Percentiles rank a stretch among this genome's conserved stretches.
phyloP scores from a whole-genome alignment of 495 filamentous ascomycete species.

The Viridothelium virens region DNA sequence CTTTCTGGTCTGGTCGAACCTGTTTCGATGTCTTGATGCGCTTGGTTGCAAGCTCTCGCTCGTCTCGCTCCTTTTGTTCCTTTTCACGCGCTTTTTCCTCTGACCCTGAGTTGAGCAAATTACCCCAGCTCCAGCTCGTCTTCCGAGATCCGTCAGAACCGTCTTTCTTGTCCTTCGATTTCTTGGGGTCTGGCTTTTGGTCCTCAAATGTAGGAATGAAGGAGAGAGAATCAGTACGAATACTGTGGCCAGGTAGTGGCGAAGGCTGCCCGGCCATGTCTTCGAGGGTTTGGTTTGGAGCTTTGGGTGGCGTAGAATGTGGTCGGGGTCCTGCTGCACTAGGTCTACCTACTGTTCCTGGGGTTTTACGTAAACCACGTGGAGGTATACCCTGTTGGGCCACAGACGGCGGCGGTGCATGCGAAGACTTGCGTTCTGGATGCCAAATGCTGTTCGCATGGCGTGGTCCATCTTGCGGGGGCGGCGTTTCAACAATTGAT shows the following conservation, averaged over 20 bases:
- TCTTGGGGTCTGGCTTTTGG: conserved; percentile 57
- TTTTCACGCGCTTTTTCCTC: conserved; percentile 59
- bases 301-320: conserved; percentile 12
- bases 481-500: conserved; percentile 37
- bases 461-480: conserved; percentile 17
- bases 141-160: conserved; percentile 52
- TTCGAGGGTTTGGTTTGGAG: conserved; percentile 43
- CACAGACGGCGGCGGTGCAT: conserved; percentile 19
- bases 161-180: conserved; percentile 52
- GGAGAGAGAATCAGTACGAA: conserved; percentile 68
- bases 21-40: conserved; percentile 40
- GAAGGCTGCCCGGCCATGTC: conserved; percentile 58
- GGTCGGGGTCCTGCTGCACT: background rate
- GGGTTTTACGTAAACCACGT: background rate
- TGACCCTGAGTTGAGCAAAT: conserved; percentile 43
- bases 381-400: conserved; percentile 6
- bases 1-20: conserved; percentile 39
- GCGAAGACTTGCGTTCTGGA: conserved; percentile 36
- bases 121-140: conserved; percentile 73
- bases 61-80: conserved; percentile 46
- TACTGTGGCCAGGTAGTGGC: conserved; percentile 61
- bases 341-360: conserved; percentile 3
- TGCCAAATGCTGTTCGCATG: conserved; percentile 19
- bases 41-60: conserved; percentile 39
- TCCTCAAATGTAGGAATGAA: conserved; percentile 73